Evolutionary conservation across 2,329 filamentous ascomycete genomes (phyloP).

Genomic region (Penicillium paneum): DNA sequence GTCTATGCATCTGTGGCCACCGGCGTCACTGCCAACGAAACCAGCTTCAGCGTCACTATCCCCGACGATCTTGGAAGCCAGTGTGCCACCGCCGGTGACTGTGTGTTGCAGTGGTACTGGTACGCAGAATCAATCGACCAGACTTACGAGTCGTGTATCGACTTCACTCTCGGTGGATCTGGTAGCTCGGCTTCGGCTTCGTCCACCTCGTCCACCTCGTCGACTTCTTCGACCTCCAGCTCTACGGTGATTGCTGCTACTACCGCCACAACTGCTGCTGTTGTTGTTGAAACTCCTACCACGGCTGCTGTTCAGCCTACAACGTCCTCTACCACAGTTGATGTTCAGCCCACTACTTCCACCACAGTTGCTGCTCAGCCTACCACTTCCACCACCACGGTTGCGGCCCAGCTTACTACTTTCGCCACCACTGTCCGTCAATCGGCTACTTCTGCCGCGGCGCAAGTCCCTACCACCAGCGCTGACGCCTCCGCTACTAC

Average conservation of each 20-base stretch:
- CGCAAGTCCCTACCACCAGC: neutral
- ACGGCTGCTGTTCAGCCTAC: conserved; percentile 6
- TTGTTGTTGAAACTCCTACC: neutral
- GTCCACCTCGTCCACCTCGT: neutral
- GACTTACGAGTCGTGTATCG: conserved; percentile 38
- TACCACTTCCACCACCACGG: conserved; percentile 4
- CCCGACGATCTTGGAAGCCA: conserved; percentile 27
- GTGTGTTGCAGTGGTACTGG: conserved; percentile 39
- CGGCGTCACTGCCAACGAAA: conserved; percentile 26
- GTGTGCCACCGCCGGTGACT: conserved; percentile 30
- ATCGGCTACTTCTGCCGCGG: conserved; percentile 3
- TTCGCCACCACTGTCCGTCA: conserved; percentile 18
- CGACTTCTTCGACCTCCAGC: neutral
- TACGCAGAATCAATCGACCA: conserved; percentile 33
- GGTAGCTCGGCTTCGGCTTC: conserved; percentile 4
- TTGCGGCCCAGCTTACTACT: conserved; percentile 10
- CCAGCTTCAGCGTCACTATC: conserved; percentile 33
- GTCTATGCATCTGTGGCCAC: conserved; percentile 32
- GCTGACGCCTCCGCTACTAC: neutral
- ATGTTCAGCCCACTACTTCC: conserved; percentile 8
- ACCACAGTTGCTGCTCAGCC: conserved; percentile 2
- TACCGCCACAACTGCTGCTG: neutral
- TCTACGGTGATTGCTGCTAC: neutral
- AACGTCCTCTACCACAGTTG: neutral
- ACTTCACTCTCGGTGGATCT: conserved; percentile 30